Evolutionary conservation across 129 eudicot species (phyloP).

Genomic region (Helianthus tuberosus): DNA sequence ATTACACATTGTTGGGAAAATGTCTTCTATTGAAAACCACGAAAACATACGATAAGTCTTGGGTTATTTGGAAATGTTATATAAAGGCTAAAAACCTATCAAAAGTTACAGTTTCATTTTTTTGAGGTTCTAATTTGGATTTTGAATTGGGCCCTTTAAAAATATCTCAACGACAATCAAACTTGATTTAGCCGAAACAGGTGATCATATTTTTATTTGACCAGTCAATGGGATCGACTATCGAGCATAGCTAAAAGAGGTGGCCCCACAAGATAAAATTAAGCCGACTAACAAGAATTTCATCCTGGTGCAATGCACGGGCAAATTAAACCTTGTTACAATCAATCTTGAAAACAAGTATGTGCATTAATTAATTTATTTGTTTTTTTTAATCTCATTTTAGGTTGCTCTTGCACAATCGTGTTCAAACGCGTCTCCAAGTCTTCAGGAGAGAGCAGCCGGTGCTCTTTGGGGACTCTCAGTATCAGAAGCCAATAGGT

Average conservation of each 20-base stretch:
- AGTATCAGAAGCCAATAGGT: constrained; percentile 96
- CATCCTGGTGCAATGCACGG: not conserved
- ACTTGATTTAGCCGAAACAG: constrained; percentile 1
- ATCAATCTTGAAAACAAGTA: not conserved
- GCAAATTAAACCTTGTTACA: not conserved
- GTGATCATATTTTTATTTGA: not conserved
- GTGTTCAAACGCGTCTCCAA: constrained; percentile 82
- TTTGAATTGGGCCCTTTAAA: not conserved
- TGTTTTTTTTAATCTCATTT: constrained; percentile 4
- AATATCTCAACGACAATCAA: not conserved
- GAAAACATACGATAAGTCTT: too few species aligned
- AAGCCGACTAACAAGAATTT: not conserved
- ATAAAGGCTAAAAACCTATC: not conserved
- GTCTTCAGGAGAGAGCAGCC: constrained; percentile 99
- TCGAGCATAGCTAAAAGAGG: not conserved
- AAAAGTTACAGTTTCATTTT: not conserved
- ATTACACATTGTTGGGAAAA: too few species aligned
- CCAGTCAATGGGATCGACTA: not conserved
- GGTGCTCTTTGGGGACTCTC: constrained; percentile 99
- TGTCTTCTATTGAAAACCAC: too few species aligned
- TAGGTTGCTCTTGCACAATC: constrained; percentile 95
- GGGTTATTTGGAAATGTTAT: not conserved
- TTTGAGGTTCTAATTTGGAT: not conserved
- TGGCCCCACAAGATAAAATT: not conserved
- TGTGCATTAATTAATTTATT: not conserved